phyloP scores from a whole-genome alignment of 768 basidiomycete genomes.

The Crucibulum laeve region DNA sequence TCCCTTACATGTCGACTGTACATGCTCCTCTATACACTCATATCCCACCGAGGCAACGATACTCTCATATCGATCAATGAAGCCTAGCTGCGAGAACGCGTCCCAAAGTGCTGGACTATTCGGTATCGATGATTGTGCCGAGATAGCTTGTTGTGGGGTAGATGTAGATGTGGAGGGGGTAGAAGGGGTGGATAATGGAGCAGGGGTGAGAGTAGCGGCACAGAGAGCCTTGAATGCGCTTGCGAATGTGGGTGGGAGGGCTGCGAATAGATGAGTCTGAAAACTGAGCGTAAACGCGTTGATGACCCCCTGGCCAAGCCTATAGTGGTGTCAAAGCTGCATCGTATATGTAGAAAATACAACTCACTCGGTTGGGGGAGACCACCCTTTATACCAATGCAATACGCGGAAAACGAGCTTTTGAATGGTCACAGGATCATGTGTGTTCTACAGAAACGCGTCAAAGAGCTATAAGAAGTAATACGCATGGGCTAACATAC shows the following conservation, averaged over 20 bases:
- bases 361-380: constrained; percentile 59
- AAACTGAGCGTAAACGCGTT: constrained; percentile 64
- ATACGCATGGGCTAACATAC: constrained; percentile 27
- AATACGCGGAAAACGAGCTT: constrained; percentile 55
- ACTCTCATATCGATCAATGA: constrained; percentile 80
- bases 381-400: constrained; percentile 78
- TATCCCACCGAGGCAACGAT: constrained; percentile 83
- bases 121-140: background rate
- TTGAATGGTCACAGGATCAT: constrained; percentile 44
- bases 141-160: constrained; percentile 1
- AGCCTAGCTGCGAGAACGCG: constrained; percentile 64
- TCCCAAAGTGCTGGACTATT: constrained; percentile 38
- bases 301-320: constrained; percentile 56
- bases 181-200: constrained; percentile 8
- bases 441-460: constrained; percentile 30
- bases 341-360: background rate
- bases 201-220: constrained; percentile 47
- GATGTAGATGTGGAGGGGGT: background rate
- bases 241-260: constrained; percentile 65
- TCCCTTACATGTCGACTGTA: constrained; percentile 58
- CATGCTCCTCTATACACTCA: constrained; percentile 76
- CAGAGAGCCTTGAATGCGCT: constrained; percentile 66
- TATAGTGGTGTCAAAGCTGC: constrained; percentile 17
- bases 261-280: constrained; percentile 71
- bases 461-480: background rate